These are phyloP conservation scores for Diplodia intermedia DNA, from an alignment of 2,329 filamentous ascomycete species.

Conservation along the genomic window DNA sequence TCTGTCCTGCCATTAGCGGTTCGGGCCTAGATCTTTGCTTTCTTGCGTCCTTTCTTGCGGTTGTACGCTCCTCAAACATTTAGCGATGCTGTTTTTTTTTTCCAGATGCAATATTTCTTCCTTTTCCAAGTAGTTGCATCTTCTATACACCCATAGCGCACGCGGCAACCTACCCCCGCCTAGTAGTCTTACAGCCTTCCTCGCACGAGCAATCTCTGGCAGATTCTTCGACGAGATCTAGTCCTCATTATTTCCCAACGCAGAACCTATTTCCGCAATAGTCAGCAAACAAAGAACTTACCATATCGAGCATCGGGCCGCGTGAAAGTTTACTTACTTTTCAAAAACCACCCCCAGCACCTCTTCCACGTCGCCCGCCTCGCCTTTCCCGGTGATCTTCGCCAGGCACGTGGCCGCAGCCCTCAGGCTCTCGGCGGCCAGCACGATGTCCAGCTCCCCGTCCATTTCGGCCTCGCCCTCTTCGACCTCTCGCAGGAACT, in stretches of 20 bases:
- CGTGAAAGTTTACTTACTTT: slow-evolving; percentile 68
- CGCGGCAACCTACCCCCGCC: neutral
- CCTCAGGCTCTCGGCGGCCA: slow-evolving; percentile 87
- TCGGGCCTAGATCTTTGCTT: neutral
- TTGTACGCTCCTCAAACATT: neutral
- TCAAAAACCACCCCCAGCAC: slow-evolving; percentile 97
- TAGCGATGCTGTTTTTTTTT: neutral
- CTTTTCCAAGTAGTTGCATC: no score
- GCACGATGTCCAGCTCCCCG: slow-evolving; percentile 77
- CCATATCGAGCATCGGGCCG: no score
- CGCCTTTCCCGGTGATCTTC: slow-evolving; percentile 84
- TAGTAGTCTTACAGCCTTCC: neutral
- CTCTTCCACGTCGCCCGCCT: slow-evolving; percentile 89
- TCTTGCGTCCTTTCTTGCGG: neutral
- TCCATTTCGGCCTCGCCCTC: slow-evolving; percentile 36
- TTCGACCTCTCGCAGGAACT: slow-evolving; percentile 70
- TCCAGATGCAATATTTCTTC: neutral
- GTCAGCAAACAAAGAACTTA: neutral
- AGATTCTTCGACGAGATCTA: neutral
- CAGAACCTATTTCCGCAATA: slow-evolving; percentile 42
- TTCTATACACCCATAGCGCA: neutral
- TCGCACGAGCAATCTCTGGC: slow-evolving; percentile 1
- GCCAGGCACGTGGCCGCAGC: slow-evolving; percentile 81
- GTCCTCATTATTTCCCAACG: slow-evolving; percentile 51
- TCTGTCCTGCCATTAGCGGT: neutral